Base-by-base conservation (phyloP, 1,139 yeast genomes). In the Candida sp. region DNA sequence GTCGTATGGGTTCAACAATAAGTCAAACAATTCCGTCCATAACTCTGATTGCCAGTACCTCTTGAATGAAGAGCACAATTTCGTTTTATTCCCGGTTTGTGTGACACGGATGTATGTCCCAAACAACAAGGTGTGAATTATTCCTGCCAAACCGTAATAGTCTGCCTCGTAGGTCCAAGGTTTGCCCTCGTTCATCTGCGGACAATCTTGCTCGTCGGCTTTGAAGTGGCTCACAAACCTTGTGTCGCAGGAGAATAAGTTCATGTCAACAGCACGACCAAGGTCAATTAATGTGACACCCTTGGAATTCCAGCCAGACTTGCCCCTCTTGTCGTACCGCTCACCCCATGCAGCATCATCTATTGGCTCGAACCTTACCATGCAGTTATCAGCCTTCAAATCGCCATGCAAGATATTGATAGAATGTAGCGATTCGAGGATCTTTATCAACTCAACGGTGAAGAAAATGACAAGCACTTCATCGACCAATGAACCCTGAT, bases 121-220 rank as follows among this genome's bases (percentile, higher is more conserved):
- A 69, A 84, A 89, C 40, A 93, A 72, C 73, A 93, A 67, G 0
- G 87, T 78, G 62, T 92, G 96, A 1, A 90, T 72, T 0, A 89
- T 81, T 33, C 87, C 81, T 0, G 97, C 98, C 28, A 90, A 58
- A 0, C 97, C 98, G 63, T 81, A 89, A 65, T 91, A 91, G 68
- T 93, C 98, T 3, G 89, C 86, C 61, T 92, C 93, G 62, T 80
- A 90, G 3, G 84, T 80, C 97, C 97, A 93, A 0, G 88, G 79
- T 46, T 75, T 63, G 3, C 81, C 75, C 3, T 79, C 70, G 51
- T 84, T 75, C 87, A 90, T 85, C 60, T 88, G 90, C 3, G 84
- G 83, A 63, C 96, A 90, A 60, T 90, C 96, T 59, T 87, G 94
- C 49, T 78, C 77, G 60, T 86, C 91, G 1, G 86, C 75, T 45